Evolutionary conservation across 2,329 filamentous ascomycete genomes (phyloP), one percentile per base, ranked within the genome.

Genomic region (Monosporascus ibericus): DNA sequence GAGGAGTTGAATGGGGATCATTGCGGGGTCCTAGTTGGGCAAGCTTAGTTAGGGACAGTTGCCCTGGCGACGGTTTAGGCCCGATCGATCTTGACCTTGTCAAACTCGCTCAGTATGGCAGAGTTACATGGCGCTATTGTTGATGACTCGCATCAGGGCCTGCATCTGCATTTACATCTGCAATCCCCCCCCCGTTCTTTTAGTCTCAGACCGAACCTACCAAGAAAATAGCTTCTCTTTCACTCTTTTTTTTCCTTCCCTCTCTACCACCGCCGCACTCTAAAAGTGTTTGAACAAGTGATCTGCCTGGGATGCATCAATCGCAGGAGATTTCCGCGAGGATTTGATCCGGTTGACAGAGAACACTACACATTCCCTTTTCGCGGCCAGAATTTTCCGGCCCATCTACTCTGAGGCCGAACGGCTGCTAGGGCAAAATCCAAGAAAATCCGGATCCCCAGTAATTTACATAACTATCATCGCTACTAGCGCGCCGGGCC

Each of bases 111-210:
- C 30, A 6, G 47, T 53, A 48, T 51, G 46, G 54, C 34, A 27
- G 11, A 54, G 52, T 60, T 52, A 58, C 54, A 52, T 55, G 49
- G 51, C n/a, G 40, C 27, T 44, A 53, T 49, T 53, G 48, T 52
- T 55, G 53, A 58, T 59, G 50, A 55, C 55, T 51, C 57, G 57
- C 55, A 59, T 59, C 52, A 20, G 47, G 50, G 24, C 52, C 20
- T 50, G 48, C 52, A 50, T 44, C 48, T 48, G 38, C 52, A 47
- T 49, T 22, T 48, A 49, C 53, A 55, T 49, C 38, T 47, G 51
- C 52, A 34, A 30, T 36, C 36, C 52, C 52, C 39, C 42, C 50
- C 50, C n/a, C n/a, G n/a, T n/a, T 52, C 51, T 47, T 58, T 58
- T 54, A 51, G 53, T 48, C 40, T 55, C 48, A 53, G 53, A 57